These are phyloP conservation scores for Alternaria sp. DNA, from an alignment of 2,329 filamentous ascomycete genomes.

Conservation along the genomic window DNA sequence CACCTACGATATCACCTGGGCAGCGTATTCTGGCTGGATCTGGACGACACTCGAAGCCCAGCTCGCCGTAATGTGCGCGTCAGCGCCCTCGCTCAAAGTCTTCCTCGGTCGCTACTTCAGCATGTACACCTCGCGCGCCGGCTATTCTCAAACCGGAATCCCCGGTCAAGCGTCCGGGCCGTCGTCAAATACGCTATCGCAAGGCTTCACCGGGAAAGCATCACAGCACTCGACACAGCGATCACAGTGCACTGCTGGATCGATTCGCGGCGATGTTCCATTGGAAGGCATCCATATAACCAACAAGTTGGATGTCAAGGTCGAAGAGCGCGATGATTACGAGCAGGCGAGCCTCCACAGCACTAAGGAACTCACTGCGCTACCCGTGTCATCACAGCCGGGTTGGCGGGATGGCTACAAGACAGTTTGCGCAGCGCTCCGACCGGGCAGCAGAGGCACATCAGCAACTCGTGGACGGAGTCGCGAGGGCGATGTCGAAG, in stretches of 20 bases:
- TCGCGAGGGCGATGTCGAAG: constrained; percentile 12
- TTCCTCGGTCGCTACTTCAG: constrained; percentile 52
- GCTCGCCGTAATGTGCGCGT: constrained; percentile 52
- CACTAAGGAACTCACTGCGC: constrained; percentile 24
- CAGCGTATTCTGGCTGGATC: constrained; percentile 47
- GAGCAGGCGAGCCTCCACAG: constrained; percentile 28
- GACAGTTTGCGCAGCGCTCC: constrained; percentile 22
- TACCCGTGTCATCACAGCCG: constrained; percentile 12
- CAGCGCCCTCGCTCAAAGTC: constrained; percentile 52
- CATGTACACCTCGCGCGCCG: constrained; percentile 14
- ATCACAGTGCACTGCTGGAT: not conserved
- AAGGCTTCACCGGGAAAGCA: not conserved
- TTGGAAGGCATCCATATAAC: constrained; percentile 30
- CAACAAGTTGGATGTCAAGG: constrained; percentile 23
- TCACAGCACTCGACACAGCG: not conserved
- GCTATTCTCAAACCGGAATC: constrained; percentile 11
- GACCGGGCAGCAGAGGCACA: constrained; percentile 11
- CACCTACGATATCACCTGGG: constrained; percentile 51
- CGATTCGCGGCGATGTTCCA: constrained; percentile 18
- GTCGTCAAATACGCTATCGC: not conserved
- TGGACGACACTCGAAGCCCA: constrained; percentile 52
- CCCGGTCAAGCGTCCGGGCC: not conserved
- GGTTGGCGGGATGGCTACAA: constrained; percentile 20
- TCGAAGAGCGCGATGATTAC: constrained; percentile 27
- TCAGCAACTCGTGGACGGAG: constrained; percentile 2